A percentile compares a stretch with the other conserved stretches of the same genome.
phyloP scores from a whole-genome alignment of 441 rosid genomes.

The Populus hybrid region DNA sequence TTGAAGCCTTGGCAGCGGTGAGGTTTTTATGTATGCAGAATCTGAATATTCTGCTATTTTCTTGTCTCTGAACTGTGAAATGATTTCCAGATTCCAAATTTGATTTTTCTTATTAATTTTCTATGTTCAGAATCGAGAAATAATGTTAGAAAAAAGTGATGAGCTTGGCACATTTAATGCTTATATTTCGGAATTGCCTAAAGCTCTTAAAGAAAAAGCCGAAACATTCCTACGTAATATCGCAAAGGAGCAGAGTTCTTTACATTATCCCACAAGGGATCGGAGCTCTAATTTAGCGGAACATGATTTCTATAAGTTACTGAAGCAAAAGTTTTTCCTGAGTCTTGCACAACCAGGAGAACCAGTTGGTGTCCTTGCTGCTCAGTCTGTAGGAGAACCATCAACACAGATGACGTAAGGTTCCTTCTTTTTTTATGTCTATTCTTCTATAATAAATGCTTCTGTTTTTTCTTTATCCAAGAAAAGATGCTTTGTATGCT shows the following conservation, averaged over 20 bases:
- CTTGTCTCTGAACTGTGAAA: conserved; percentile 2
- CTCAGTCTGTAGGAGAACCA: conserved; percentile 99
- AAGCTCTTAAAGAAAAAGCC: conserved; percentile 66
- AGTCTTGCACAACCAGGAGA: conserved; percentile 99
- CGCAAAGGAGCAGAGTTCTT: not conserved
- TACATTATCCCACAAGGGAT: too few relatives aligned
- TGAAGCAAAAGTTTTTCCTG: conserved; percentile 68
- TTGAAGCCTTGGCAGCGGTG: conserved; percentile 64
- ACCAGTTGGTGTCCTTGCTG: conserved; percentile 98
- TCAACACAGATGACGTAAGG: conserved; percentile 99
- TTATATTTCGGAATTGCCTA: conserved; percentile 61
- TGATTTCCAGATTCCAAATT: conserved; percentile 9
- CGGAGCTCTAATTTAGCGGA: conserved; percentile 27
- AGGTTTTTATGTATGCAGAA: conserved; percentile 25
- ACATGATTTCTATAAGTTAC: conserved; percentile 51
- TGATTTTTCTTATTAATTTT: conserved; percentile 13
- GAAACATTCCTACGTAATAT: conserved; percentile 51
- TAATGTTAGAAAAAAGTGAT: conserved; percentile 44
- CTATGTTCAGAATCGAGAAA: conserved; percentile 69
- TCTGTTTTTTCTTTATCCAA: not conserved
- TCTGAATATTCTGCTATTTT: conserved; percentile 12
- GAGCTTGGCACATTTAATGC: conserved; percentile 44
- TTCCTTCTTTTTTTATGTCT: conserved; percentile 21
- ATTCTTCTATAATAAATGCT: conserved; percentile 13
- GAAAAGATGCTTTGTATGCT: not conserved